Conservation (phyloP, 176 grass and related monocot genomes). For the Cymbopogon citratus region DNA sequence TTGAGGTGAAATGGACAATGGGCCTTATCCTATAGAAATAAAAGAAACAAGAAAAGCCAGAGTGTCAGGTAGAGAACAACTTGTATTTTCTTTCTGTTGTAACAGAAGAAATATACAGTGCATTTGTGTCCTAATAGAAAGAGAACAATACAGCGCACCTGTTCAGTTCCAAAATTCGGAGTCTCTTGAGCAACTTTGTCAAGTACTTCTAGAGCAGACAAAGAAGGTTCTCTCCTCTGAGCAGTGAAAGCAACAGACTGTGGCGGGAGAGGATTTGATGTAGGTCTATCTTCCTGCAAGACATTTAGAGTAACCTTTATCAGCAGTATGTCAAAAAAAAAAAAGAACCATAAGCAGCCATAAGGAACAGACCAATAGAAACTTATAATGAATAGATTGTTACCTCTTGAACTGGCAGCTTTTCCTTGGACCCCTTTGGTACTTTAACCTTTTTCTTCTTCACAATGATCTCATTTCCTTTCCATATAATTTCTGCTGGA, state of each 20-base stretch:
- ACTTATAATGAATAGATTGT: background rate
- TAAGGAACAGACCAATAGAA: background rate
- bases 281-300: constrained; percentile 89
- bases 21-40: constrained; percentile 81
- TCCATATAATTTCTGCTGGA: constrained; percentile 85
- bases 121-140: background rate
- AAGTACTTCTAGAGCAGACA: constrained; percentile 67
- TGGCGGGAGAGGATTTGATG: constrained; percentile 84
- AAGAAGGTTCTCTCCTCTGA: constrained; percentile 48
- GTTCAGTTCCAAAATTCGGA: constrained; percentile 99
- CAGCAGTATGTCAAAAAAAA: background rate
- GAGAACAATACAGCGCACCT: constrained; percentile 37
- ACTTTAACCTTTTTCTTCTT: constrained; percentile 92
- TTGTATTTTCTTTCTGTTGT: background rate
- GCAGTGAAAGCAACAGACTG: constrained; percentile 58
- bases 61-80: background rate
- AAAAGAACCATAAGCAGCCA: background rate
- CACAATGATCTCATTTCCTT: constrained; percentile 94
- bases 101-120: background rate
- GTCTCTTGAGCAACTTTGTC: constrained; percentile 92
- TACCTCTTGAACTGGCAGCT: constrained; percentile 45
- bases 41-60: constrained; percentile 14
- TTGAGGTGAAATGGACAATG: constrained; percentile 97
- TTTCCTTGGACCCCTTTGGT: constrained; percentile 52
- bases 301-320: constrained; percentile 19